Evolutionary conservation across 106 monocot species (phyloP).

Genomic region (Allium fistulosum): DNA sequence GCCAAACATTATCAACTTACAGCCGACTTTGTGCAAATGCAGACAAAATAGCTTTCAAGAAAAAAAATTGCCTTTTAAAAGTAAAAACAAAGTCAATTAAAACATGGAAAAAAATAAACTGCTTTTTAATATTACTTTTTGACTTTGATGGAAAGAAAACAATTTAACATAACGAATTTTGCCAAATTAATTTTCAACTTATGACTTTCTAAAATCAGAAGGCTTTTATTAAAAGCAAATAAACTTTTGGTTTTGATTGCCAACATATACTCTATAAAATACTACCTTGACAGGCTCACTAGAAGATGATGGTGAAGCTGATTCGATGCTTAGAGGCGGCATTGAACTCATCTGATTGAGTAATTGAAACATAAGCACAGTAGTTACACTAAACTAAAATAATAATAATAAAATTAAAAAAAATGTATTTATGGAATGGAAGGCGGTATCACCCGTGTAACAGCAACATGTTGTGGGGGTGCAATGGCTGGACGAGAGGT

Average conservation of each 20-base stretch:
- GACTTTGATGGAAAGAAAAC: too few relatives aligned
- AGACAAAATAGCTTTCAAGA: too few relatives aligned
- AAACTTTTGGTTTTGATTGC: too few relatives aligned
- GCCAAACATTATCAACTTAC: background rate
- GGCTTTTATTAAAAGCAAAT: too few relatives aligned
- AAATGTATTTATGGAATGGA: background rate
- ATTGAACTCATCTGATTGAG: constrained; percentile 5
- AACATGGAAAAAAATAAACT: too few relatives aligned
- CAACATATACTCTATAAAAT: background rate
- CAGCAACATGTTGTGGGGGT: constrained; percentile 6
- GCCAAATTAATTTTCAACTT: too few relatives aligned
- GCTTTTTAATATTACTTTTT: too few relatives aligned
- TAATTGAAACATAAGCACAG: background rate
- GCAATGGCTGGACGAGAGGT: constrained; percentile 7
- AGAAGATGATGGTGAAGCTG: background rate
- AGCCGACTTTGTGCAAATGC: background rate
- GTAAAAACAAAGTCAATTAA: too few relatives aligned
- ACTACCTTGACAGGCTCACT: constrained; percentile 7
- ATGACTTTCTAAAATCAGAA: too few relatives aligned
- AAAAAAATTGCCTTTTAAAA: too few relatives aligned
- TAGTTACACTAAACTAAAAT: background rate
- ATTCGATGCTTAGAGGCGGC: constrained; percentile 5
- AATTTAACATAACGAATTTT: too few relatives aligned
- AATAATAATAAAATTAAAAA: background rate
- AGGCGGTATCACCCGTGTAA: constrained; percentile 9